Base-by-base conservation (phyloP, 2,329 filamentous ascomycete species). In the Calonectria pauciramosa region DNA sequence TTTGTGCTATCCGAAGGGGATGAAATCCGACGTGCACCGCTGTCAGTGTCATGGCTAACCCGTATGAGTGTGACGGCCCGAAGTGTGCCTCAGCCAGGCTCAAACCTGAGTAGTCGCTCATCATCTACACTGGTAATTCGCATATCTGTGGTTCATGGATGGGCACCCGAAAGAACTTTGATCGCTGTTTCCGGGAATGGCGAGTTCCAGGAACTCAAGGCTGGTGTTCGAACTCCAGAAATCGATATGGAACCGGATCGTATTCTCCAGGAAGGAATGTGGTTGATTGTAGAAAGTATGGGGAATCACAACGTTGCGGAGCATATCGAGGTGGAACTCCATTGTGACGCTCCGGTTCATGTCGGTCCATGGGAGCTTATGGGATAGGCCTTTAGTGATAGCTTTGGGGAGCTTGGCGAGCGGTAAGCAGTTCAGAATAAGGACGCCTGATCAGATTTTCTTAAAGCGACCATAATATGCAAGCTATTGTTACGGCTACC, bases 281-380 rank as follows among this genome's bases (percentile, higher is more conserved):
- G 94, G 94, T 87, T 98, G 68, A 93, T 98, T 8, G 87, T 98
- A 52, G 96, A 98, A 85, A 90, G 94, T 77, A 90, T 96, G 80
- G 94, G 92, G n/a, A 90, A 89, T 14, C 88, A 82, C 30, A 80
- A 82, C 30, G 79, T 79, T 4, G 77, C 81, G 3, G 83, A 86
- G 30, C 84, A 87, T 71, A 89, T 94, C 10, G 85, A 87, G 52
- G 86, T 90, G 2, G 91, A 89, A 77, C 79, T 91, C 10, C 84
- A 90, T 23, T 90, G 88, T 70, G 89, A 90, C 71, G 86, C 87
- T 11, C 85, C 85, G 0, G 83, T 90, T 10, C 80, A 86, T 14
- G 80, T 87, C 11, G 86, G 86, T 1, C 73, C 77, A 1, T 91
- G 89, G 89, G 86, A 89, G 54, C 68, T 82, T 72, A 73, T 49